Base-by-base conservation (phyloP, 2,329 filamentous ascomycete species). In the Trichoderma atroviride region DNA sequence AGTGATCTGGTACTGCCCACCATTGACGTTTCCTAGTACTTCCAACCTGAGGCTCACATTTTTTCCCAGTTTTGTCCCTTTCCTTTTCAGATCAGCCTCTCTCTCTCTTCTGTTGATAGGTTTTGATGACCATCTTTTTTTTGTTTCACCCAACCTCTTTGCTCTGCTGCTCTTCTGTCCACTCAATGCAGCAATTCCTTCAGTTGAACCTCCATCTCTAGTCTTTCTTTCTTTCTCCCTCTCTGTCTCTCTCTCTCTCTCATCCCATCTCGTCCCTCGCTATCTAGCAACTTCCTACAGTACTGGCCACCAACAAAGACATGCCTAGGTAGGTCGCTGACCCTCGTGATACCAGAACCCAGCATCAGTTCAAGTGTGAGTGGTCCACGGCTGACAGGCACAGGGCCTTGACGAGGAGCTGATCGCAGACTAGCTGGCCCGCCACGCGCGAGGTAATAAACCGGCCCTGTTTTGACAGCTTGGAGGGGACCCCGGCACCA, bases 391-490 rank as follows among this genome's bases (percentile, higher is more conserved):
- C 61, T 64, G 61, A 64, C 61, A 56, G 33, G 61, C 11, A 37
- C 61, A n/a, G 11, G 33, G 61, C 61, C 31, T 19, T 27, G 11
- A 22, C 5, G 29, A 24, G 37, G 40, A 56, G 35, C 50, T 64
- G 50, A 56, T 56, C 61, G 50, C 50, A 24, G 61, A 43, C 50
- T 64, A 58, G 63, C 63, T 66, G 53, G 63, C 35, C 37, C 53
- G 53, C 63, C 53, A 66, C 50, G 61, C 62, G 62, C 31, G 63
- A 66, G 59, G 22, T 33, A 37, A 66, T 58, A 53, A 53, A 58
- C 63, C 63, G 63, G 53, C 37, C 37, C 57, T 53, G 37, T 35
- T 50, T 50, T 66, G 63, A 66, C 63, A 56, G 61, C 50, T 64
- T 64, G 40, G 33, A 29, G 19, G 50, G 53, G 35, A 40, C 37